Evolutionary conservation across 2,329 filamentous ascomycete genomes (phyloP), one percentile per base, ranked within the genome.

Genomic region (Botrytis aclada): DNA sequence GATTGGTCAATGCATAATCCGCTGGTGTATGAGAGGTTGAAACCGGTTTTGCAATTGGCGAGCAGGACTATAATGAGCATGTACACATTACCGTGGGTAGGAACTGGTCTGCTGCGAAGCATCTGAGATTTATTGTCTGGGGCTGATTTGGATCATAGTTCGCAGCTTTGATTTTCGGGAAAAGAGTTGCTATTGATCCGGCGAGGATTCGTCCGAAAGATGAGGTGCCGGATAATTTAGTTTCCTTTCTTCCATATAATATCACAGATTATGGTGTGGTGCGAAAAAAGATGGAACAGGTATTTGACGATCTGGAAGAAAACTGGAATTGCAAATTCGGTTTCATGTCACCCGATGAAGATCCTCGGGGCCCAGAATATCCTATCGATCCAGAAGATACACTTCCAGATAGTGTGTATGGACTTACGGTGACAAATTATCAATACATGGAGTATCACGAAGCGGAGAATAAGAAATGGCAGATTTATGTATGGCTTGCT

Each of bases 1-100:
- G 47, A 69, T 22, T 77, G 75, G 76, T 66, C 32, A 34, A 72
- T 70, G 32, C 37, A 32, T 3, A 76, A 77, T 66, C 74, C 75
- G 20, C 63, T 75, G 34, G 76, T 79, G 2, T 79, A 75, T 62
- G 74, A 69, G 5, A 51, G 69, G 25, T 70, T 76, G n/a, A 54
- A 77, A 39, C 75, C 76, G 14, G 43, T 39, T 39, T 60, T 78
- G 34, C 79, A 81, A 18, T 77, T 78, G 0, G 80, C 79, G 4
- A 78, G 70, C 0, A 81, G 69, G 9, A 80, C 74, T 32, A 51
- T 78, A 18, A 74, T 34, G 29, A 74, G 73, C 39, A 25, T 73
- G 39, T 69, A 77, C 69, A 18, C 72, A 12, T 66, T 73, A 45
- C 73, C 74, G 32, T 76, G 74, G 74, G 74, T 75, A 74, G 45